A percentile compares a stretch with the other conserved stretches of the same genome.
These are phyloP conservation scores for Magnolia officinalis DNA, from an alignment of 164 flowering plant species.

Conservation along the genomic window DNA sequence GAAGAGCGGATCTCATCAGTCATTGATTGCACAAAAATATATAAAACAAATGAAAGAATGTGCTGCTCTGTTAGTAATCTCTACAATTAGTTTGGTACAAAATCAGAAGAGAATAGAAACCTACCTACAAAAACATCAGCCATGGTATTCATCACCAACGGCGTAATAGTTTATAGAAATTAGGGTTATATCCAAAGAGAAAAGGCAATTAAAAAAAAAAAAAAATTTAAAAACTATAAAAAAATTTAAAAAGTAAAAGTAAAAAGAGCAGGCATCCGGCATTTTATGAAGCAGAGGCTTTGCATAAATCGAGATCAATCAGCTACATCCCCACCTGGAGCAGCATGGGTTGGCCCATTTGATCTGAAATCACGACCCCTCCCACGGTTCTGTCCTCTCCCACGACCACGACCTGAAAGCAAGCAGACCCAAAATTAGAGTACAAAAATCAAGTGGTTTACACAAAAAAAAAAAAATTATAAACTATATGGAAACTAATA, in stretches of 20 bases:
- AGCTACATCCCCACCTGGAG: background rate
- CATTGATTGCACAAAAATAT: too few species aligned
- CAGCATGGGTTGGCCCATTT: slow-evolving; percentile 3
- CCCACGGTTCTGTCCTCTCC: slow-evolving; percentile 8
- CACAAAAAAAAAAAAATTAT: too few species aligned
- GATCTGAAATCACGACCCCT: slow-evolving; percentile 5
- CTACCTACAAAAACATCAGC: slow-evolving; percentile 8
- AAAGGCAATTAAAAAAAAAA: background rate
- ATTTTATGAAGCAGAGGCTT: slow-evolving; percentile 10
- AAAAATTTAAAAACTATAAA: too few species aligned
- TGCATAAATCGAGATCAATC: slow-evolving; percentile 3
- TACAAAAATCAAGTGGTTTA: background rate
- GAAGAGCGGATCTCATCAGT: too few species aligned
- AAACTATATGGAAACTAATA: too few species aligned
- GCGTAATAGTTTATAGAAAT: slow-evolving; percentile 1
- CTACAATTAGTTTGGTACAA: slow-evolving; percentile 15
- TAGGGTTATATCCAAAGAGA: background rate
- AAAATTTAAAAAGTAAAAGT: background rate
- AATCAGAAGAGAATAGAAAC: background rate
- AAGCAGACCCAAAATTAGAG: background rate
- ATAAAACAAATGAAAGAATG: slow-evolving; percentile 34
- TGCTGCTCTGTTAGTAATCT: slow-evolving; percentile 24
- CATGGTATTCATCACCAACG: background rate
- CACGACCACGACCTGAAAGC: slow-evolving; percentile 5
- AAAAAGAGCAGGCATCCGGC: slow-evolving; percentile 36